These are phyloP conservation scores for Lippia alba DNA, from an alignment of 305 asterid genomes.

Conservation along the genomic window DNA sequence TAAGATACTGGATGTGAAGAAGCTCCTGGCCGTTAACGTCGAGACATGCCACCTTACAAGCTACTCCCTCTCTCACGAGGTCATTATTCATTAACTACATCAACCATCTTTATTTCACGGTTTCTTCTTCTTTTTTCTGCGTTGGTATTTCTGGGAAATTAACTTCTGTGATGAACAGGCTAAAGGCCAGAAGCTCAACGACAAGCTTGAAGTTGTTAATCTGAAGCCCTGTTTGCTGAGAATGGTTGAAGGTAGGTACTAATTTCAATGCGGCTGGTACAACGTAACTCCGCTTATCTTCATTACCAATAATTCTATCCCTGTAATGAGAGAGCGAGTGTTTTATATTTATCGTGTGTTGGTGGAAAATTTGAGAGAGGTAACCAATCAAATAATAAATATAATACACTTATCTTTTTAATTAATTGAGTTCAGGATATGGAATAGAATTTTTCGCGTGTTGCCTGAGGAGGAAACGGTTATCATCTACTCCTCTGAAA, in stretches of 20 bases:
- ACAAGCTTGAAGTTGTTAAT: conserved; percentile 72
- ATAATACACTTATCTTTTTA: too few relatives aligned
- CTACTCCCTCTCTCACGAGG: conserved; percentile 82
- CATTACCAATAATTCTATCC: too few relatives aligned
- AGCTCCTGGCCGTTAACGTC: conserved; percentile 64
- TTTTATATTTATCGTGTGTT: too few relatives aligned
- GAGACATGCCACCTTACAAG: conserved; percentile 82
- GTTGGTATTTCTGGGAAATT: conserved; percentile 27
- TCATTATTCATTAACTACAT: not conserved
- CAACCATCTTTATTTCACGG: not conserved
- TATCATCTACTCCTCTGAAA: too few relatives aligned
- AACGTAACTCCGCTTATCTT: not conserved
- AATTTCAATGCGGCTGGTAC: conserved; percentile 32
- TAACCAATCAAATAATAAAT: too few relatives aligned
- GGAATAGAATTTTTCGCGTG: not conserved
- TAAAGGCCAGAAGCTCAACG: conserved; percentile 73
- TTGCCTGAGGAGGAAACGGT: not conserved
- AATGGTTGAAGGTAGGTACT: conserved; percentile 92
- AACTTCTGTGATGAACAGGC: conserved; percentile 51
- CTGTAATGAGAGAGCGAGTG: too few relatives aligned
- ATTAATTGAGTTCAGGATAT: too few relatives aligned
- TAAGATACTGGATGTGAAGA: conserved; percentile 81
- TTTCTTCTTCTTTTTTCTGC: not conserved
- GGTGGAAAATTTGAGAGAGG: too few relatives aligned
- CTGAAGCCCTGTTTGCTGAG: conserved; percentile 86